A percentile compares a stretch with the other conserved stretches of the same genome.
Evolutionary conservation across 495 filamentous ascomycete genomes (phyloP).

Genomic region (Talaromyces wortmannii): DNA sequence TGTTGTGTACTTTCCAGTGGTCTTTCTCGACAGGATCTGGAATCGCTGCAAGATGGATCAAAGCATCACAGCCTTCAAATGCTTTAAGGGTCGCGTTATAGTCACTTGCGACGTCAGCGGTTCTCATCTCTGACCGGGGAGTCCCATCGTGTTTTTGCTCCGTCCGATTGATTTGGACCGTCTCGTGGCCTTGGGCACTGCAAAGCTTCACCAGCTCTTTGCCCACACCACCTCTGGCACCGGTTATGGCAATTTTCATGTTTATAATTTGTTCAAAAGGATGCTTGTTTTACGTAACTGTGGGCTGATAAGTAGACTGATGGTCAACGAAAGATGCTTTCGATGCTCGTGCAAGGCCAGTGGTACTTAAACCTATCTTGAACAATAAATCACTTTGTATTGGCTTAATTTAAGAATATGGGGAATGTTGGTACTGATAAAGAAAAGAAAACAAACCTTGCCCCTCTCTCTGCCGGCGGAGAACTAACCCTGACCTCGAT

Average conservation of each 20-base stretch:
- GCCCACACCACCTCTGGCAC: constrained; percentile 13
- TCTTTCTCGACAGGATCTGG: constrained; percentile 11
- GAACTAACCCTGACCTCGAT: background rate
- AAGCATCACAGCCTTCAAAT: constrained; percentile 11
- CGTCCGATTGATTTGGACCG: constrained; percentile 13
- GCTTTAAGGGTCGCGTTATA: constrained; percentile 10
- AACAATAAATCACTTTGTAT: too few species aligned
- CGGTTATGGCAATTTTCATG: constrained; percentile 17
- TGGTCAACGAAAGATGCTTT: too few species aligned
- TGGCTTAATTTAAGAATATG: too few species aligned
- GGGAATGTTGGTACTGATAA: too few species aligned
- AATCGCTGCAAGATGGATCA: constrained; percentile 14
- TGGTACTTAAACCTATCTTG: too few species aligned
- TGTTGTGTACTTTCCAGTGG: constrained; percentile 12
- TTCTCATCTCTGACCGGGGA: constrained; percentile 4
- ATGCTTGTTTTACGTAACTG: too few species aligned
- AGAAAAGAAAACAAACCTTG: too few species aligned
- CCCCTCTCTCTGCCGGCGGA: background rate
- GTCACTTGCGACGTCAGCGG: constrained; percentile 11
- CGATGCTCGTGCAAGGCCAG: too few species aligned
- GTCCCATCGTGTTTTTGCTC: constrained; percentile 2
- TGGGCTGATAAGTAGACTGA: too few species aligned
- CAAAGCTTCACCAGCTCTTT: constrained; percentile 5
- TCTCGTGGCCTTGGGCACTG: constrained; percentile 8
- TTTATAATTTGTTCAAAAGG: background rate